Evolutionary conservation across 345 rosid species (phyloP), one percentile per base, ranked within the genome.

Genomic region (Murraya paniculata): DNA sequence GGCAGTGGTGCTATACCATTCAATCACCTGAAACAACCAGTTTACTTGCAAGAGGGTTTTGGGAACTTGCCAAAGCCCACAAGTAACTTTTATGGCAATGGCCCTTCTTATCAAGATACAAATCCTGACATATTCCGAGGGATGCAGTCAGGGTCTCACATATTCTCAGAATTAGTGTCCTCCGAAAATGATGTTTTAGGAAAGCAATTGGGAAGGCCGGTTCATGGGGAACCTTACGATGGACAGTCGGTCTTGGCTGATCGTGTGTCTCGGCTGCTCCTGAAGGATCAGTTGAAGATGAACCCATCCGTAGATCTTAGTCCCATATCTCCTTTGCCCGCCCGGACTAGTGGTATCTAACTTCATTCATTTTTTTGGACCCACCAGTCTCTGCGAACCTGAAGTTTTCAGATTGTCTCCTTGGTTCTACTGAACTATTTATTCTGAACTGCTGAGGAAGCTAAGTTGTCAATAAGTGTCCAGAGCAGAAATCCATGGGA

Each of bases 191-290:
- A 81, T 80, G 67, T 78, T 56, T 64, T 73, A 38, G 85, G 85
- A 81, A 82, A 77, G 85, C 88, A 83, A n/a, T 78, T 82, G 78
- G 85, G 83, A 71, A 85, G 84, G 81, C 73, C 82, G 1, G 74
- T 72, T 69, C 80, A 82, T 38, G 86, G 74, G 53, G 85, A 82
- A 58, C 56, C 71, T 60, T 82, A 78, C 59, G 86, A 87, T 72
- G 91, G 90, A 66, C 90, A 85, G 79, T 86, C 88, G 4, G 84
- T 90, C 30, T 85, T 86, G 82, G 90, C 89, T 24, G 90, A 86
- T 71, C 83, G 90, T 2, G 93, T 90, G 35, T 84, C 91, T 76
- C 85, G 80, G 66, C 93, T 85, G 78, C 86, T 92, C 62, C 75
- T 85, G 73, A 81, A 83, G 84, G 91, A 90, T 81, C 88, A 81